Conservation (phyloP, 495 filamentous ascomycete genomes). For the Neurospora sublineolata region DNA sequence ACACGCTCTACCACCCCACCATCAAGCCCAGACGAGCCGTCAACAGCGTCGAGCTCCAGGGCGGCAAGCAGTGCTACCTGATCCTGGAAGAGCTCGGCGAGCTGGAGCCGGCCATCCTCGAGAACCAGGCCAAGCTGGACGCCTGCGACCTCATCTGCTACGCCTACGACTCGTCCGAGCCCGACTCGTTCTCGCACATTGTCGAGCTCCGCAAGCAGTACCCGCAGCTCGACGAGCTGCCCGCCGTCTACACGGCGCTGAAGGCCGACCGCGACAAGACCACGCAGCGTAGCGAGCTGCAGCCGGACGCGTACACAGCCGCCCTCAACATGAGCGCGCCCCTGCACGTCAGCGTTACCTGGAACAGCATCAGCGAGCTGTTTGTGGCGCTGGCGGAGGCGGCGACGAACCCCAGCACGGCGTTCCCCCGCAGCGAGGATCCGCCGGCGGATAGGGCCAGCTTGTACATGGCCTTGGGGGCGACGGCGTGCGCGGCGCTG, state of each 20-base stretch:
- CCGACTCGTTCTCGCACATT: constrained; percentile 87
- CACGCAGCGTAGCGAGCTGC: constrained; percentile 77
- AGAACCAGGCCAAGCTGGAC: constrained; percentile 84
- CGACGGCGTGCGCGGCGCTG: constrained; percentile 67
- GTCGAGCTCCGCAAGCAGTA: constrained; percentile 65
- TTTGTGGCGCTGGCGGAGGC: constrained; percentile 82
- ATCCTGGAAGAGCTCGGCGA: constrained; percentile 96
- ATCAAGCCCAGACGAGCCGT: constrained; percentile 89
- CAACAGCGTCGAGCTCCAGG: constrained; percentile 91
- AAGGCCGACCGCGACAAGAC: constrained; percentile 94
- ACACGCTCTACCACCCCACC: constrained; percentile 77
- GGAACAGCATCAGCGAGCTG: constrained; percentile 80
- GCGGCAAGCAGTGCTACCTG: constrained; percentile 92
- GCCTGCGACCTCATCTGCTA: constrained; percentile 90
- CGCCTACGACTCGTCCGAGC: constrained; percentile 91
- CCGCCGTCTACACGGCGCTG: constrained; percentile 79
- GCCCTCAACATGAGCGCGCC: constrained; percentile 72
- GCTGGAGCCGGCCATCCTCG: constrained; percentile 81
- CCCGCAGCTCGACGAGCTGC: constrained; percentile 74
- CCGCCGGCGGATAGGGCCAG: constrained; percentile 70
- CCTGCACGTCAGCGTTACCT: constrained; percentile 85
- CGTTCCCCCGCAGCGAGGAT: constrained; percentile 77
- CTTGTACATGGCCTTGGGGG: constrained; percentile 75
- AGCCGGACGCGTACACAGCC: constrained; percentile 86
- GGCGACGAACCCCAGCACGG: constrained; percentile 75